phyloP scores from a whole-genome alignment of 345 rosid species.

The Euphorbia tirucalli region DNA sequence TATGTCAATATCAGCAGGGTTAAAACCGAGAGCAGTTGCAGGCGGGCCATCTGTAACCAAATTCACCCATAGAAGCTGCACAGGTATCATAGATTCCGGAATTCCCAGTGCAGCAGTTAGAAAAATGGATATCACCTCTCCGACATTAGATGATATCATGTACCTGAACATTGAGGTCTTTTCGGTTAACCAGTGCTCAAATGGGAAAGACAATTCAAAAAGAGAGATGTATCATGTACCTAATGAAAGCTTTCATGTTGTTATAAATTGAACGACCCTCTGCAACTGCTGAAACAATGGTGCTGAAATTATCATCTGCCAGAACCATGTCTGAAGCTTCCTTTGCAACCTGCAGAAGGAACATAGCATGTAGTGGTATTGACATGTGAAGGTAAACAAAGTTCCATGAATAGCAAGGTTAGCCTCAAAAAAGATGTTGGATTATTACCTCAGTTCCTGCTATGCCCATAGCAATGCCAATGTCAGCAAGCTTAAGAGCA shows the following conservation, averaged over 20 bases:
- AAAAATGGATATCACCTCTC: constrained; percentile 90
- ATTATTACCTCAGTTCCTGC: constrained; percentile 86
- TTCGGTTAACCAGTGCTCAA: not conserved
- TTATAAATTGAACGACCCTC: constrained; percentile 91
- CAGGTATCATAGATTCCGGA: constrained; percentile 91
- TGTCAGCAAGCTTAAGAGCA: constrained; percentile 91
- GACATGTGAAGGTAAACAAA: not conserved
- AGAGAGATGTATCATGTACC: constrained; percentile 34
- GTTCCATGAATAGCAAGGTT: not conserved
- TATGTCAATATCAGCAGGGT: constrained; percentile 84
- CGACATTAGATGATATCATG: constrained; percentile 96
- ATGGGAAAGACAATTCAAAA: not conserved
- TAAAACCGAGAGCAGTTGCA: constrained; percentile 95
- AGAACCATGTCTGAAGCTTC: constrained; percentile 98
- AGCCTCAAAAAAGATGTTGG: not conserved
- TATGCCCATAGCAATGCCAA: constrained; percentile 96
- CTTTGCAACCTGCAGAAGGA: constrained; percentile 70
- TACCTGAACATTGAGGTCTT: constrained; percentile 41
- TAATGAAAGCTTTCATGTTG: constrained; percentile 94
- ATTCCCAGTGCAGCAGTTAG: constrained; percentile 84
- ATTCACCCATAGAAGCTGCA: constrained; percentile 97
- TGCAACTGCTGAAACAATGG: constrained; percentile 79
- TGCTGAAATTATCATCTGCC: constrained; percentile 88
- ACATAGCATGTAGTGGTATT: not conserved
- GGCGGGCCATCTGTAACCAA: constrained; percentile 96